These are phyloP conservation scores for Aphanomyces astaci DNA, from an alignment of 352 stramenopile genomes.

Conservation along the genomic window DNA sequence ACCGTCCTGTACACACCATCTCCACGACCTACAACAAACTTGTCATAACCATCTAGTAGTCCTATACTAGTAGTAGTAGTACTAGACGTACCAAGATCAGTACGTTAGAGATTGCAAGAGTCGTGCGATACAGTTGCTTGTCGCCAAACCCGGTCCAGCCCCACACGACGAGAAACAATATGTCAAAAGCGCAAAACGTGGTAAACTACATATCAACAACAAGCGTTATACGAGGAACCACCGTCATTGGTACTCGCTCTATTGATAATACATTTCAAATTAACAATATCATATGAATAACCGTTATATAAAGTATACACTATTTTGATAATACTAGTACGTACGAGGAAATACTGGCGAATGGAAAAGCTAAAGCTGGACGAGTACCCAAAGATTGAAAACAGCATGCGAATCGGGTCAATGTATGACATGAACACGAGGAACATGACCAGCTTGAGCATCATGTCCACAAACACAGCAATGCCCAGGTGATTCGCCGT, in stretches of 20 bases:
- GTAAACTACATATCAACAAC: conserved; percentile 1
- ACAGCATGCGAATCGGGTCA: conserved; percentile 20
- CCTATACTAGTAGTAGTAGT: too few species aligned
- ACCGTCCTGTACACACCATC: neutral
- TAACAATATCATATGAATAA: too few species aligned
- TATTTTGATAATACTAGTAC: neutral
- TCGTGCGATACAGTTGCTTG: conserved; percentile 17
- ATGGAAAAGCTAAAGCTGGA: conserved; percentile 19
- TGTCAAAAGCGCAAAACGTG: conserved; percentile 20
- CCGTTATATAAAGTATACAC: too few species aligned
- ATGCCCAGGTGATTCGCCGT: conserved; percentile 10
- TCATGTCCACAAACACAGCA: conserved; percentile 22
- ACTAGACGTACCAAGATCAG: conserved; percentile 19
- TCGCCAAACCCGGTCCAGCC: conserved; percentile 12
- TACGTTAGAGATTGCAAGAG: neutral
- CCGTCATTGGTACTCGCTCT: too few species aligned
- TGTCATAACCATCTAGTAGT: too few species aligned
- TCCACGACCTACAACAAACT: neutral
- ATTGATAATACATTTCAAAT: too few species aligned
- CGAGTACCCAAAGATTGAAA: conserved; percentile 23
- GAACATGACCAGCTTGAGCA: conserved; percentile 23
- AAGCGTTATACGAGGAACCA: too few species aligned
- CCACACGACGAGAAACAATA: conserved; percentile 10
- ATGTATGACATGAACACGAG: conserved; percentile 24
- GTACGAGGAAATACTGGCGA: conserved; percentile 18